Conservation (phyloP, 352 stramenopile species). For the Phytophthora citricola region DNA sequence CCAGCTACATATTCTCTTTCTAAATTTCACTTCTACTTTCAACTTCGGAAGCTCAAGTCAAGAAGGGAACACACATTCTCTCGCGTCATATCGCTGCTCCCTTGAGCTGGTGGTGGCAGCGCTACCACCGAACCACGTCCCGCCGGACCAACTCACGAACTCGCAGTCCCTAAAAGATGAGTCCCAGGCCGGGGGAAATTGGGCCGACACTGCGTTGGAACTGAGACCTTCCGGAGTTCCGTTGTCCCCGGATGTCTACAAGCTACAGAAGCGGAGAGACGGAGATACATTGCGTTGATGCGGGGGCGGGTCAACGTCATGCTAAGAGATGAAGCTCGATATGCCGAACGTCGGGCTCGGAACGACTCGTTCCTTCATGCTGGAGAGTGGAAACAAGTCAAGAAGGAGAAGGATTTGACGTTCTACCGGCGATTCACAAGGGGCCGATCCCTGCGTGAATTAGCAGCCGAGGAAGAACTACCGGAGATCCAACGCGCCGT, state of each 20-base stretch:
- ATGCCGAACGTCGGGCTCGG: conserved; percentile 19
- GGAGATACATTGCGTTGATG: conserved; percentile 40
- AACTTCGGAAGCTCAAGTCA: too few relatives aligned
- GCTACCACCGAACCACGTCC: background rate
- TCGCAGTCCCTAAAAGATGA: conserved; percentile 5
- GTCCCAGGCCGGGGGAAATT: conserved; percentile 10
- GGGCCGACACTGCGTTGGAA: conserved; percentile 2
- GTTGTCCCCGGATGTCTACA: conserved; percentile 37
- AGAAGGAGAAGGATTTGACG: conserved; percentile 41
- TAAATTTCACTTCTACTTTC: too few relatives aligned
- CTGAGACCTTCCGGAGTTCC: conserved; percentile 28
- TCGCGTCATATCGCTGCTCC: conserved; percentile 28
- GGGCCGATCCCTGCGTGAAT: conserved; percentile 35
- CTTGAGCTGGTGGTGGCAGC: conserved; percentile 2
- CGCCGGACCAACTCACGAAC: conserved; percentile 14
- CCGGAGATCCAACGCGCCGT: conserved; percentile 33
- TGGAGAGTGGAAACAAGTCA: conserved; percentile 56
- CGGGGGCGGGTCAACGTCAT: conserved; percentile 36
- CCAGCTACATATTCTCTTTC: too few relatives aligned
- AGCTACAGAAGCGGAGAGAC: conserved; percentile 41
- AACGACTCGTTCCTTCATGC: conserved; percentile 44
- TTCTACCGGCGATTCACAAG: conserved; percentile 48
- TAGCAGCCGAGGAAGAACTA: conserved; percentile 37
- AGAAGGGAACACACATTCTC: background rate
- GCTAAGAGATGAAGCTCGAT: conserved; percentile 41